phyloP scores from a whole-genome alignment of 139 green algal genomes.

The Chlamydomonas urium region DNA sequence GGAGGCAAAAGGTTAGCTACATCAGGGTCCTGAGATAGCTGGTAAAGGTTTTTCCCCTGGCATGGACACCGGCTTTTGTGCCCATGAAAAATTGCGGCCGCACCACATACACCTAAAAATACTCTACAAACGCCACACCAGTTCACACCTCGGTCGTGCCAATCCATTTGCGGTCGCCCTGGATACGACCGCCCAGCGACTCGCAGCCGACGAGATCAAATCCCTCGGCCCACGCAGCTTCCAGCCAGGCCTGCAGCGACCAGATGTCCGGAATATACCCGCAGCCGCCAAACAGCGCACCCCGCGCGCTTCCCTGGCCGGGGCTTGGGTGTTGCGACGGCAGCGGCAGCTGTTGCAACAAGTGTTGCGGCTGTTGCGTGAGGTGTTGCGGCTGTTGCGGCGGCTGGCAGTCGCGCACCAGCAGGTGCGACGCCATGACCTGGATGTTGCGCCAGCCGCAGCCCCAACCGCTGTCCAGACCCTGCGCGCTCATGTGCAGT shows the following conservation, averaged over 20 bases:
- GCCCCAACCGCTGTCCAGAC: conserved; percentile 56
- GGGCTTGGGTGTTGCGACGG: no score
- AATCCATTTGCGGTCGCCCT: conserved; percentile 37
- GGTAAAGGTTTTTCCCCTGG: no score
- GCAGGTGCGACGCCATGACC: conserved; percentile 36
- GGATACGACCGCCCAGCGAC: conserved; percentile 43
- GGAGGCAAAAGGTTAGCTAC: no score
- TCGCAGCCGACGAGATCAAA: conserved; percentile 55
- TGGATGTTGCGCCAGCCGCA: conserved; percentile 84
- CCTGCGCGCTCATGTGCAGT: conserved; percentile 30
- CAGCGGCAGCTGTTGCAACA: no score
- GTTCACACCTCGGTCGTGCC: conserved; percentile 67
- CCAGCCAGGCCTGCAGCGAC: conserved; percentile 65
- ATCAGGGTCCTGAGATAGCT: no score
- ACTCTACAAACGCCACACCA: background rate
- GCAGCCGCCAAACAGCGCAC: conserved; percentile 48
- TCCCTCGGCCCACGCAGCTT: conserved; percentile 40
- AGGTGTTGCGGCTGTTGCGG: no score
- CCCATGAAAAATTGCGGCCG: no score
- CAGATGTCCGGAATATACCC: conserved; percentile 64
- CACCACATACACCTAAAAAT: background rate
- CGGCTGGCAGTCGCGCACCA: no score
- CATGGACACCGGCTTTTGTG: no score
- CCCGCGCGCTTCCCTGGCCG: no score
- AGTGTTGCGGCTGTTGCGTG: no score